Evolutionary conservation across 2,329 filamentous ascomycete species (phyloP).

Genomic region (Fusarium austroafricanum): DNA sequence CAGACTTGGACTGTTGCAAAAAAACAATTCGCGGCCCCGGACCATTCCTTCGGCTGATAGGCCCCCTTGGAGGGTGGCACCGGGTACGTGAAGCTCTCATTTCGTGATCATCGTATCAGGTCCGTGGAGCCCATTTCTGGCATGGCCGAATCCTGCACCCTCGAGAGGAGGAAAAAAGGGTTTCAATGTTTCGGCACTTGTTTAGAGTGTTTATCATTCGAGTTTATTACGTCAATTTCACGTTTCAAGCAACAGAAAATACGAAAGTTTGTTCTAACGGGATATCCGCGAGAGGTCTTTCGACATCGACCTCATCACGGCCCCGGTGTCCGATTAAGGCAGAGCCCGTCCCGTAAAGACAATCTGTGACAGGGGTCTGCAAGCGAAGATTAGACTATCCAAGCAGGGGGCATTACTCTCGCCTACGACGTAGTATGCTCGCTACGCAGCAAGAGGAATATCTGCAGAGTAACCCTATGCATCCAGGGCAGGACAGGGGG

Average conservation of each 20-base stretch:
- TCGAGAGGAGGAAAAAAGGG: neutral
- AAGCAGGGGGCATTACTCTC: neutral
- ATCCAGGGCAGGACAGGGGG: constrained; percentile 5
- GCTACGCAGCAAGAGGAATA: too few relatives aligned
- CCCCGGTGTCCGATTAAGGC: constrained; percentile 27
- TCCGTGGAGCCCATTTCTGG: constrained; percentile 8
- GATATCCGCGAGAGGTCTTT: neutral
- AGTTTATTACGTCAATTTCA: neutral
- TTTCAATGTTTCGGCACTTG: constrained; percentile 9
- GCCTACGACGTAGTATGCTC: too few relatives aligned
- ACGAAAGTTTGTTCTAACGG: neutral
- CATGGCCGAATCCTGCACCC: neutral
- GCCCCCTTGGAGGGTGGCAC: neutral
- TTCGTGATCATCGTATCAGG: constrained; percentile 23
- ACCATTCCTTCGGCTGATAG: constrained; percentile 2
- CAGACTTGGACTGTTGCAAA: neutral
- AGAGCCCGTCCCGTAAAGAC: constrained; percentile 7
- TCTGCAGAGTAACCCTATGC: neutral
- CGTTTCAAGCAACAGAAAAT: neutral
- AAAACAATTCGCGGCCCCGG: neutral
- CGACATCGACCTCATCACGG: neutral
- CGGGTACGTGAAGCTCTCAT: constrained; percentile 30
- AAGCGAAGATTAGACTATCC: neutral
- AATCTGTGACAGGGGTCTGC: neutral
- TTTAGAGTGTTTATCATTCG: neutral